These are phyloP conservation scores for Usnea hakonensis DNA, from an alignment of 495 filamentous ascomycete species.

Conservation along the genomic window DNA sequence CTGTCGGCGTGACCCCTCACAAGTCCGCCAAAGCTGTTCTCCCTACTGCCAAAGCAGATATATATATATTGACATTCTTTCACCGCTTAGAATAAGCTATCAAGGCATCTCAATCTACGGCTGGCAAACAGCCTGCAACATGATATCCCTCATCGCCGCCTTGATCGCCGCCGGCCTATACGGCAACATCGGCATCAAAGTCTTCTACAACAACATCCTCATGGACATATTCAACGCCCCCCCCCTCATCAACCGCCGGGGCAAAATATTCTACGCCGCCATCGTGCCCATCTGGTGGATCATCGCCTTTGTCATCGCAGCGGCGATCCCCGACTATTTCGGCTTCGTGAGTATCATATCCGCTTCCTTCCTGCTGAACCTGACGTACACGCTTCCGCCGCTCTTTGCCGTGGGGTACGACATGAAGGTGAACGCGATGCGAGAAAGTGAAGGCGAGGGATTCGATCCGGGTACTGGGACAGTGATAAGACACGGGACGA, in stretches of 20 bases:
- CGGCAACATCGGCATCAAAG: conserved; percentile 59
- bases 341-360: conserved; percentile 38
- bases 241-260: conserved; percentile 38
- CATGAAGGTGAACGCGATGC: conserved; percentile 38
- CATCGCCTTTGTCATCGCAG: conserved; percentile 44
- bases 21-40: neutral
- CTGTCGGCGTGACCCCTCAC: neutral
- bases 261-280: conserved; percentile 46
- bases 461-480: conserved; percentile 41
- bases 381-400: conserved; percentile 43
- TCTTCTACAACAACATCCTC: conserved; percentile 52
- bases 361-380: conserved; percentile 40
- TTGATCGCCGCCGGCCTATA: conserved; percentile 52
- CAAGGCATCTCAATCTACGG: conserved; percentile 45
- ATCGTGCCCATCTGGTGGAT: conserved; percentile 51
- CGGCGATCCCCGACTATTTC: conserved; percentile 43
- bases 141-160: conserved; percentile 43
- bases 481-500: conserved; percentile 28
- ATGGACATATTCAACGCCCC: conserved; percentile 48
- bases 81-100: conserved; percentile 23
- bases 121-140: conserved; percentile 50
- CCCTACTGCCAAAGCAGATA: neutral
- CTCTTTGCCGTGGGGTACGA: conserved; percentile 39
- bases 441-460: conserved; percentile 26
- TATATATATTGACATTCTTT: neutral